A percentile compares a stretch with the other conserved stretches of the same genome.
Evolutionary conservation across 1,284 basidiomycete genomes (phyloP).

Genomic region (Wallemia ichthyophaga): DNA sequence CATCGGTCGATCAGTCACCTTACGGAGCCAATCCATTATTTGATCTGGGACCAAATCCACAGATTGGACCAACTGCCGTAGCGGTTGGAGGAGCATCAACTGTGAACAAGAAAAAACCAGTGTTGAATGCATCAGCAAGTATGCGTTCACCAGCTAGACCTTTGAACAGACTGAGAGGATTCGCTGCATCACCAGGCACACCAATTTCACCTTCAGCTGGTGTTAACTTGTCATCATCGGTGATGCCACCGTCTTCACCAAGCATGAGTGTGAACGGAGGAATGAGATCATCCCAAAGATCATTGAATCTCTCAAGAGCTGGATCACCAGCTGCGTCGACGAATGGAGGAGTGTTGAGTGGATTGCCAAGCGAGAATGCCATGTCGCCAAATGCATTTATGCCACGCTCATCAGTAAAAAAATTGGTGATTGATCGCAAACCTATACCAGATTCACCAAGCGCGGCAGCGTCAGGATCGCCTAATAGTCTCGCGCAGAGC

Average conservation of each 20-base stretch:
- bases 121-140: slow-evolving; percentile 13
- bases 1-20: slow-evolving; percentile 60
- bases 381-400: background rate
- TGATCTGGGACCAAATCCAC: slow-evolving; percentile 10
- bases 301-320: background rate
- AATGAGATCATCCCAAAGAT: background rate
- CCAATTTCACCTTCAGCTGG: background rate
- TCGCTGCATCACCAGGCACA: slow-evolving; percentile 18
- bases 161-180: slow-evolving; percentile 18
- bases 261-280: background rate
- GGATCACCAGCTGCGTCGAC: background rate
- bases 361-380: slow-evolving; percentile 1
- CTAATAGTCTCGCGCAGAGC: background rate
- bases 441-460: background rate
- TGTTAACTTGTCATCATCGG: background rate
- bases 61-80: slow-evolving; percentile 13
- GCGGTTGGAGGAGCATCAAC: slow-evolving; percentile 10
- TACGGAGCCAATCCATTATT: slow-evolving; percentile 45
- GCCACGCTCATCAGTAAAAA: background rate
- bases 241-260: background rate
- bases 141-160: slow-evolving; percentile 17
- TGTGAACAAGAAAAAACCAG: slow-evolving; percentile 18
- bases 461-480: background rate
- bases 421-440: background rate
- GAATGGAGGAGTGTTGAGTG: background rate